Evolutionary conservation across 345 rosid species (phyloP), one percentile per base, ranked within the genome.

Genomic region (Noccaea bulbosa): DNA sequence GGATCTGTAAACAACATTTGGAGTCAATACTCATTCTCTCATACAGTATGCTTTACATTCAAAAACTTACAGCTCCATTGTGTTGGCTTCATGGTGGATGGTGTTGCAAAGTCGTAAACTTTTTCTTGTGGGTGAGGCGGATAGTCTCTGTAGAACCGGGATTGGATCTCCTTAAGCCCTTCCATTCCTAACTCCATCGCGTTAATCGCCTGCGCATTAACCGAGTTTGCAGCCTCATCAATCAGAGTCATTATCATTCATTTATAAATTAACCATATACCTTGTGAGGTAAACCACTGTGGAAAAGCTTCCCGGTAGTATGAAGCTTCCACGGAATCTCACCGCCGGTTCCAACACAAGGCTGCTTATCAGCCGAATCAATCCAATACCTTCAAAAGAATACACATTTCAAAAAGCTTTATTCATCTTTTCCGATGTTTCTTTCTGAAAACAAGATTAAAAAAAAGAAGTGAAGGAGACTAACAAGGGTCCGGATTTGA

Each of bases 51-150:
- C 15, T 74, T 33, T 40, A 53, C 8, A 35, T n/a, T n/a, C 68
- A 17, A 59, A 8, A 53, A 78, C 95, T 76, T 81, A 95, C 98
- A 90, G 78, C 80, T 78, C 99, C 98, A 95, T 43, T 92, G 99
- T 22, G 97, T 95, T 74, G 99, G 99, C 73, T 95, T 95, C 92
- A 95, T 95, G 7, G 99, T 95, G 55, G 99, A 95, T 12, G 99
- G 97, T 6, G 97, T 92, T 5, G 97, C 97, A 83, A 87, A 95
- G 62, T 96, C 91, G 59, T 95, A 92, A 37, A 82, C 82, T 69
- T 85, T 75, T 80, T 95, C 99, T 70, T 80, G 70, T 4, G 82
- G 83, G 74, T 88, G 97, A 44, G 98, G 86, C 1, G 98, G 99
- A 33, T 90, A 95, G 79, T 95, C 99, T 71, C 58, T 81, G 71